Evolutionary conservation across 257 asterid genomes (phyloP).

Genomic region (Fraxinus pennsylvanica): DNA sequence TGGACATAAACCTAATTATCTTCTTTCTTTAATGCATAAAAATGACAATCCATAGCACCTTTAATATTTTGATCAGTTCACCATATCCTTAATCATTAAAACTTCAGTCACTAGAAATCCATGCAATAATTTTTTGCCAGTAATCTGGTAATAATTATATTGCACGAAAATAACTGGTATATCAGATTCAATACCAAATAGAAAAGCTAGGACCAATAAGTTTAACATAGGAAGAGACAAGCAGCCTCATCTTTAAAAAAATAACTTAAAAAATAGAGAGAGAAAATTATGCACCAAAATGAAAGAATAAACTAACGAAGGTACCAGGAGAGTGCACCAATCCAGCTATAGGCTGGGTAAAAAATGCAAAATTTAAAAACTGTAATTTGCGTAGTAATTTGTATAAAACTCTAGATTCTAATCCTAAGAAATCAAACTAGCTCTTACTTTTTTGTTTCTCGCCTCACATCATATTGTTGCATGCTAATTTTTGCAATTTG

Average conservation of each 20-base stretch:
- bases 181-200: not conserved
- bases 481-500: too few relatives aligned
- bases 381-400: too few relatives aligned
- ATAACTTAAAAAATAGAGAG: not conserved
- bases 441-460: too few relatives aligned
- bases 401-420: too few relatives aligned
- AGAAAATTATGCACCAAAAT: conserved; percentile 13
- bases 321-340: conserved; percentile 51
- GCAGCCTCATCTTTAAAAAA: conserved; percentile 2
- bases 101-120: conserved; percentile 6
- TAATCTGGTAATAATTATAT: not conserved
- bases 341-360: conserved; percentile 42
- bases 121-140: not conserved
- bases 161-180: not conserved
- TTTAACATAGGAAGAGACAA: not conserved
- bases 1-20: conserved; percentile 9
- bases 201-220: not conserved
- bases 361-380: too few relatives aligned
- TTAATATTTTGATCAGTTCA: not conserved
- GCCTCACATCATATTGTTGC: too few relatives aligned
- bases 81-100: conserved; percentile 4
- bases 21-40: not conserved
- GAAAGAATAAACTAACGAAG: conserved; percentile 8
- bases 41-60: not conserved
- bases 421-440: too few relatives aligned